phyloP scores from a whole-genome alignment of 352 stramenopile genomes.

The Globisporangium cylindrosporum region DNA sequence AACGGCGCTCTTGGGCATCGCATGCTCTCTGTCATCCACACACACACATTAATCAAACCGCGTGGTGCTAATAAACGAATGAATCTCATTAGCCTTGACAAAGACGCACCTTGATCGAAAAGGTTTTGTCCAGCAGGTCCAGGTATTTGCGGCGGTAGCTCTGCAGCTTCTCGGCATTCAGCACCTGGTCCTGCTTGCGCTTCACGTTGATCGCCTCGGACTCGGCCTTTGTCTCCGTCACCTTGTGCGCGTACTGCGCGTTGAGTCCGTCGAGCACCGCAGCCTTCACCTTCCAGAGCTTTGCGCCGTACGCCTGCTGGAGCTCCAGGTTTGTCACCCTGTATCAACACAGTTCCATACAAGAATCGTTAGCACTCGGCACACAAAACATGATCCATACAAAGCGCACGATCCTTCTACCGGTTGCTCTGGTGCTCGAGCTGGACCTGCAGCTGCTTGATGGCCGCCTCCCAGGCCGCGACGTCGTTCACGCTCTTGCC shows the following conservation, averaged over 20 bases:
- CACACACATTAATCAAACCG: not conserved
- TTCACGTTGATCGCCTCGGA: conserved; percentile 57
- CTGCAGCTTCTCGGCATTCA: conserved; percentile 61
- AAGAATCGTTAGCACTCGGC: not conserved
- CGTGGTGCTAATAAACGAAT: not conserved
- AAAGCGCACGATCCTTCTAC: conserved; percentile 18
- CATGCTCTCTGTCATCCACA: conserved; percentile 26
- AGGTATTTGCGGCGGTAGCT: conserved; percentile 54
- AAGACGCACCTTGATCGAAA: conserved; percentile 42
- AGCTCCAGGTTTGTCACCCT: conserved; percentile 77
- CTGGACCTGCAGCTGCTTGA: conserved; percentile 45
- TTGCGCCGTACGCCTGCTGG: conserved; percentile 67
- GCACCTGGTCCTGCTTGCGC: conserved; percentile 65
- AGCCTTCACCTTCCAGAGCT: conserved; percentile 58
- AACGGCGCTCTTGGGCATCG: conserved; percentile 20
- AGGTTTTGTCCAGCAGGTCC: conserved; percentile 66
- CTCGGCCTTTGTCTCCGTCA: conserved; percentile 34
- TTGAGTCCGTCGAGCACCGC: conserved; percentile 67
- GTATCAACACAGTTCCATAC: conserved; percentile 11
- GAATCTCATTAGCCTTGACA: not conserved
- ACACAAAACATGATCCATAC: not conserved
- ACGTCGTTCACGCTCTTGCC: conserved; percentile 38
- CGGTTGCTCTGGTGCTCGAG: conserved; percentile 66
- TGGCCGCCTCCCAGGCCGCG: conserved; percentile 48
- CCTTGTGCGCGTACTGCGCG: conserved; percentile 41